Evolutionary conservation across 192 early-diverging fungal genomes (phyloP), one percentile per base, ranked within the genome.

Genomic region (Coemansia sp.): DNA sequence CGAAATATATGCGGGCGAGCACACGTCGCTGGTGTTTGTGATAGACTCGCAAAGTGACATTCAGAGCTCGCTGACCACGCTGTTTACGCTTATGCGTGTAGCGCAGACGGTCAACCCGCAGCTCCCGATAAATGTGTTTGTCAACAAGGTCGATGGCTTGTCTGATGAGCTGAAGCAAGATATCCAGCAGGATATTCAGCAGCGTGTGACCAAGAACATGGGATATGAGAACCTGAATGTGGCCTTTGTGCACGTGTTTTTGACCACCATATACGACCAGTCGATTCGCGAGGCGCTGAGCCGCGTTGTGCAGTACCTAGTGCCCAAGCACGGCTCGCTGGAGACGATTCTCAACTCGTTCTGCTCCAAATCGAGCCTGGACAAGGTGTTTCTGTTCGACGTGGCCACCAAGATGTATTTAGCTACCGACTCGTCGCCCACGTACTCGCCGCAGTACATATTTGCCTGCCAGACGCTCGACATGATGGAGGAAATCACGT

Each of bases 31-130:
- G 51, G 90, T 97, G 15, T 98, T 90, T 85, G 92, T 98, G 41
- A 89, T 98, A 60, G 96, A 98, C 78, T 90, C 95, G 25, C 95
- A 98, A 84, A 93, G 95, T 67, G 95, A 98, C 54, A 89, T 91
- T 62, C 82, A 85, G 37, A 88, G 90, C 37, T 86, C 94, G 15
- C 71, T 98, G 35, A 82, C 84, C 52, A 84, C 86, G 56, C 78
- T 98, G 4, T 86, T 87, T 57, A 68, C 84, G 38, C 92, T 91
- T 0, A 85, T 98, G 2, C 85, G 84, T 5, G 76, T 71, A 11
- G 94, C 94, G 5, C 88, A 91, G 67, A 73, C 85, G 56, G 85
- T 89, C 35, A 98, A 97, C 68, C 85, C 87, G 56, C 83, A 86
- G 60, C 90, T 98, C 8, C 87, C 89, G 0, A 94, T 95, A 75